Percentiles rank a stretch among this genome's conserved stretches.
Evolutionary conservation across 176 grass and related monocot genomes (phyloP).

Genomic region (Hyparrhenia diplandra): DNA sequence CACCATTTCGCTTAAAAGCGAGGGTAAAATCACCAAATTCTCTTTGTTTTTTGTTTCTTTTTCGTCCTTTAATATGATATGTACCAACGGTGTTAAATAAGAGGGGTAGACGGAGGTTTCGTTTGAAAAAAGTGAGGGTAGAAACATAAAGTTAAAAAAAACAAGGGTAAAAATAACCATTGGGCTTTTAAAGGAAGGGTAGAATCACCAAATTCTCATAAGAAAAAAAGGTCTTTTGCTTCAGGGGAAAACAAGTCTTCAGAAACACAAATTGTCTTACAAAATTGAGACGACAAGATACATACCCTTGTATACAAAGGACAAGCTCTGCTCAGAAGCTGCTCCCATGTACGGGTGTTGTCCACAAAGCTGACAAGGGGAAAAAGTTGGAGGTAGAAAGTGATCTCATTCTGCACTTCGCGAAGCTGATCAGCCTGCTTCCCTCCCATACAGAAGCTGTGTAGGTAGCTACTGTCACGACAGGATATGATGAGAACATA

Average conservation of each 20-base stretch:
- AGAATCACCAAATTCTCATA: too few relatives aligned
- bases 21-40: too few relatives aligned
- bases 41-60: too few relatives aligned
- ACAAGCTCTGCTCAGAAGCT: neutral
- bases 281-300: neutral
- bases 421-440: constrained; percentile 43
- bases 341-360: constrained; percentile 38
- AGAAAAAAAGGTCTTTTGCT: too few relatives aligned
- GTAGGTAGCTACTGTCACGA: constrained; percentile 44
- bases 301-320: constrained; percentile 1
- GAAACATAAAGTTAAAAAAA: too few relatives aligned
- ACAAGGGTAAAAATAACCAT: too few relatives aligned
- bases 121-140: too few relatives aligned
- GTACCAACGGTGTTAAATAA: too few relatives aligned
- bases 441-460: constrained; percentile 50
- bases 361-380: constrained; percentile 68
- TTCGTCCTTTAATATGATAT: too few relatives aligned
- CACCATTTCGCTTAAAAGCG: too few relatives aligned
- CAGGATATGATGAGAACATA: constrained; percentile 59
- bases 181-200: too few relatives aligned
- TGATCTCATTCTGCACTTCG: constrained; percentile 66
- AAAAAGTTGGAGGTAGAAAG: constrained; percentile 68
- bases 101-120: too few relatives aligned
- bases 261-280: neutral
- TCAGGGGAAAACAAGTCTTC: neutral